Percentiles rank a stretch among this genome's conserved stretches.
Evolutionary conservation across 1,139 yeast genomes (phyloP).

Genomic region (Nadsonia commutata): DNA sequence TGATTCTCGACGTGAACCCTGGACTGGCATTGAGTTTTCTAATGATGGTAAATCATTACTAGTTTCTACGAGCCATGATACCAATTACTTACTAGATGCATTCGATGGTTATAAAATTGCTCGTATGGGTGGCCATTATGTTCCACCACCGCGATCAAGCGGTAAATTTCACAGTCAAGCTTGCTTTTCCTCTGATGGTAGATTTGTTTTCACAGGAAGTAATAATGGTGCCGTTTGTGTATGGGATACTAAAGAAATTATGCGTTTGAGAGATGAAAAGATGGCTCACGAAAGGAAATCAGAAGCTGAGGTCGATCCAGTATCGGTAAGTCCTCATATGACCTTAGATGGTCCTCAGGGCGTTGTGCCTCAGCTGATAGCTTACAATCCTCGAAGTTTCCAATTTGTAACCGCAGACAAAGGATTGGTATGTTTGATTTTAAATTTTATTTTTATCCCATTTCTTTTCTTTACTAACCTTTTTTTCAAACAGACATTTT

Average conservation of each 20-base stretch:
- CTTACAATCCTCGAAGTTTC: slow-evolving; percentile 66
- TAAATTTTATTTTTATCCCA: too few species aligned
- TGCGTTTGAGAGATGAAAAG: slow-evolving; percentile 25
- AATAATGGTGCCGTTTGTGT: slow-evolving; percentile 42
- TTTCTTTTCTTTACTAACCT: not conserved
- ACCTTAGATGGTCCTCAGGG: slow-evolving; percentile 22
- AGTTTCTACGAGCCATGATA: slow-evolving; percentile 40
- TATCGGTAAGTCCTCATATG: slow-evolving; percentile 15
- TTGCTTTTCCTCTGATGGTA: slow-evolving; percentile 72
- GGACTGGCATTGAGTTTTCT: slow-evolving; percentile 68
- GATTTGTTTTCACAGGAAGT: slow-evolving; percentile 47
- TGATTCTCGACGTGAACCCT: slow-evolving; percentile 24
- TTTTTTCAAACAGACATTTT: not conserved
- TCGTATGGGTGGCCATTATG: slow-evolving; percentile 32
- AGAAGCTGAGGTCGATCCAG: not conserved
- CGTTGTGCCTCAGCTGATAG: slow-evolving; percentile 41
- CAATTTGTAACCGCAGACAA: slow-evolving; percentile 75
- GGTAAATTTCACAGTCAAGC: slow-evolving; percentile 25
- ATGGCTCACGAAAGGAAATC: slow-evolving; percentile 12
- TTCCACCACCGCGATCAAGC: slow-evolving; percentile 13
- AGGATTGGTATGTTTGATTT: slow-evolving; percentile 16
- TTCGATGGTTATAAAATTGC: slow-evolving; percentile 48
- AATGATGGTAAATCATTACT: slow-evolving; percentile 67
- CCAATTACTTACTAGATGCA: slow-evolving; percentile 56
- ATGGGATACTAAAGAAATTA: slow-evolving; percentile 34